Base-by-base conservation (phyloP, 1,284 basidiomycete genomes). In the Stygiomarasmius scandens region DNA sequence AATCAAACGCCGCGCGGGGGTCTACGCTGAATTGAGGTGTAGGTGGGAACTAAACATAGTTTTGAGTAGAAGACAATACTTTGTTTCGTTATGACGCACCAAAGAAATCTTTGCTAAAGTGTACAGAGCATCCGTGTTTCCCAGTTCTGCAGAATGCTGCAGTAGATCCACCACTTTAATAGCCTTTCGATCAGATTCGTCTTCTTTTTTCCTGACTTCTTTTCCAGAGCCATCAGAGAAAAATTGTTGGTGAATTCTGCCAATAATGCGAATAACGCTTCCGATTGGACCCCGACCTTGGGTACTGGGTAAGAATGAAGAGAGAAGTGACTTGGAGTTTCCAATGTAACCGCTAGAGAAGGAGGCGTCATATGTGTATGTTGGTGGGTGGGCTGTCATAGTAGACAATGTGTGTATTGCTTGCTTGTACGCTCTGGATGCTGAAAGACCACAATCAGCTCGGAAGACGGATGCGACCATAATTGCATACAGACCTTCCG, bases 111-210 rank as follows among this genome's bases (percentile, higher is more conserved):
- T 81, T 0, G 84, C 93, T 8, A 92, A 78, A 2, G 83, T 81
- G 63, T 83, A 89, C 52, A 91, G 71, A 1, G 93, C 93, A 60
- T 95, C 92, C 50, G 71, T 73, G 68, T 92, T 87, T 2, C 94
- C 95, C 45, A 90, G 73, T 56, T 90, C 88, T 9, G 87, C 85
- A 0, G 94, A 92, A 69, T 92, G 86, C 52, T 90, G 83, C 27
- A 96, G 71, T 12, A 95, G 69, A 64, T 89, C 87, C 12, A 93
- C 67, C 34, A 93, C 85, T 66, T 90, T 91, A 64, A 91, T 85
- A 2, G 88, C 85, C 65, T 86, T 89, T 2, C 81, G 77, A 16
- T 73, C 77, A 61, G 82, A 67, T 58, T 91, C 89, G 45, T 88
- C 86, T 22, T 84, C 85, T 68, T 77, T 82, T 69, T 75, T 78